Evolutionary conservation across 2,329 filamentous ascomycete genomes (phyloP).

Genomic region (Pseudopithomyces maydicus): DNA sequence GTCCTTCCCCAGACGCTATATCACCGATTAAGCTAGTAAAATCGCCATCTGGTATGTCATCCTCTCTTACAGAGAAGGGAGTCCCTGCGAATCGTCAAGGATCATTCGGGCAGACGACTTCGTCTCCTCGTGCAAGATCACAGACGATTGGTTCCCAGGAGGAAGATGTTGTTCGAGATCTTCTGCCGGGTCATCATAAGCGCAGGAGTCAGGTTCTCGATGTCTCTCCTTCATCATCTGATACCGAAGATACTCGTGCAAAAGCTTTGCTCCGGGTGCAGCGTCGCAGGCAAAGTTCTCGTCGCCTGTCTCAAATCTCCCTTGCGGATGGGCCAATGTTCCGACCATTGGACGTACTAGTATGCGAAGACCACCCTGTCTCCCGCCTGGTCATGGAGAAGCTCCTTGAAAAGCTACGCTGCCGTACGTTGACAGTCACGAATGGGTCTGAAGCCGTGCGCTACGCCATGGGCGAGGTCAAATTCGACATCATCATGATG

Average conservation of each 20-base stretch:
- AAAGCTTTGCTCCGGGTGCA: constrained; percentile 92
- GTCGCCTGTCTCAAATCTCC: constrained; percentile 88
- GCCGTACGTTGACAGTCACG: constrained; percentile 87
- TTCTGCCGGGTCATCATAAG: constrained; percentile 74
- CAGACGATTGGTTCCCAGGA: constrained; percentile 95
- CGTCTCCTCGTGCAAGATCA: constrained; percentile 74
- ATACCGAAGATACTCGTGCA: constrained; percentile 92
- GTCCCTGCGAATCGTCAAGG: constrained; percentile 39
- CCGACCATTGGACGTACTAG: constrained; percentile 88
- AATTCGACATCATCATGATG: constrained; percentile 98
- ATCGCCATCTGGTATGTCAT: constrained; percentile 49
- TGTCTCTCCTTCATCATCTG: constrained; percentile 94
- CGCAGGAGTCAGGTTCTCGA: constrained; percentile 93
- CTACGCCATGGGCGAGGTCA: constrained; percentile 94
- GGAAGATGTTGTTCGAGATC: constrained; percentile 75
- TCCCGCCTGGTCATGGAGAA: constrained; percentile 99
- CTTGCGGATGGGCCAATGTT: constrained; percentile 84
- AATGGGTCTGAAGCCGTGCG: constrained; percentile 91
- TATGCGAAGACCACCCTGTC: constrained; percentile 97
- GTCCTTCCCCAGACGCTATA: constrained; percentile 57
- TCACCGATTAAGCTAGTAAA: constrained; percentile 59
- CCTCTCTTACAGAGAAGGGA: constrained; percentile 54
- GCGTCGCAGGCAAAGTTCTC: constrained; percentile 90
- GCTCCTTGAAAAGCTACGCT: constrained; percentile 90
- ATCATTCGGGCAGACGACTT: constrained; percentile 35